Percentiles rank a stretch among this genome's conserved stretches.
Evolutionary conservation across 1,284 basidiomycete species (phyloP).

Genomic region (Ustanciosporium gigantosporum): DNA sequence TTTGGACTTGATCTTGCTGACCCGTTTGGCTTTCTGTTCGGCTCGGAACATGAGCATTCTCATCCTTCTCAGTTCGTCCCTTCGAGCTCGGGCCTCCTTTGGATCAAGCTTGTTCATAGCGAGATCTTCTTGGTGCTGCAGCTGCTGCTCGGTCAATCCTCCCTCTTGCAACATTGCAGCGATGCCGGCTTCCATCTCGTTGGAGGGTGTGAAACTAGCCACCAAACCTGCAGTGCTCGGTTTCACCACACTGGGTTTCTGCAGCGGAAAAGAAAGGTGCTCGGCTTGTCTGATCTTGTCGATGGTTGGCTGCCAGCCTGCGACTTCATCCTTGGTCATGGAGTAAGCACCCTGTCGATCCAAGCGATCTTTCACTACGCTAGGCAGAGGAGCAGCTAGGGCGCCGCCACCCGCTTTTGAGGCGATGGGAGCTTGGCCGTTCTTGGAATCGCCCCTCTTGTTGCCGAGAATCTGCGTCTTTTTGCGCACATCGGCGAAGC

Average conservation of each 20-base stretch:
- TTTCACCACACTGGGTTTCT: constrained; percentile 65
- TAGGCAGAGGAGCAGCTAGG: constrained; percentile 82
- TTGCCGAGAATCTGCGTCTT: constrained; percentile 37
- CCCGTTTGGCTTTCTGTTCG: constrained; percentile 84
- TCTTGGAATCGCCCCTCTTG: neutral
- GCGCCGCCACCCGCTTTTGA: constrained; percentile 67
- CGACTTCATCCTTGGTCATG: constrained; percentile 85
- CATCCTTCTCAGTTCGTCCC: constrained; percentile 80
- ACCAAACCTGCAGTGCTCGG: constrained; percentile 73
- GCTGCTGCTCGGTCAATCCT: constrained; percentile 68
- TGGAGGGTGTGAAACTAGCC: constrained; percentile 66
- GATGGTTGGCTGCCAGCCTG: constrained; percentile 90
- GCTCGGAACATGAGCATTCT: constrained; percentile 92
- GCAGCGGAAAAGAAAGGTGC: constrained; percentile 87
- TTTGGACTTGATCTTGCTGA: constrained; percentile 95
- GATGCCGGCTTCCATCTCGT: constrained; percentile 50
- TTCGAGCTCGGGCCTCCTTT: constrained; percentile 79
- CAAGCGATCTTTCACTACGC: constrained; percentile 81
- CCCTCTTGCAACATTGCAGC: constrained; percentile 58
- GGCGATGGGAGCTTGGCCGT: constrained; percentile 65
- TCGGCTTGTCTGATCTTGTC: constrained; percentile 70
- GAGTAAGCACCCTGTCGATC: constrained; percentile 94
- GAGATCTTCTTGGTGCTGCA: constrained; percentile 76
- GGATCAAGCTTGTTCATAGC: constrained; percentile 78
- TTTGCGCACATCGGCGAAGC: constrained; percentile 39